A percentile compares a stretch with the other conserved stretches of the same genome.
These are phyloP conservation scores for Blastocystis sp. DNA, from an alignment of 352 stramenopile genomes.

Conservation along the genomic window DNA sequence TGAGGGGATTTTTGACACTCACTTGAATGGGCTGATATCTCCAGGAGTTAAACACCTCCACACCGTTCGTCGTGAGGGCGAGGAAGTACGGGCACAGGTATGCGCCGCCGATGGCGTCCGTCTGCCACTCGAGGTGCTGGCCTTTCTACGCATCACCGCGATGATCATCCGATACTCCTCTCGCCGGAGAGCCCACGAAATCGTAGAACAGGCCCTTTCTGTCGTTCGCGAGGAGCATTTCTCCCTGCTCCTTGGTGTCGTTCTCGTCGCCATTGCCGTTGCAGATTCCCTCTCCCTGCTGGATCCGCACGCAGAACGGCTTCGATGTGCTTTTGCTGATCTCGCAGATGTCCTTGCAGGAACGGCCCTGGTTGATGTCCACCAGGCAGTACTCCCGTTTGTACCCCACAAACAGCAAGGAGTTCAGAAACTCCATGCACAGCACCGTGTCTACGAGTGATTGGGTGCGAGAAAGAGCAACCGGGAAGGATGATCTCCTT, in stretches of 20 bases:
- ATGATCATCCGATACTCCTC: not conserved
- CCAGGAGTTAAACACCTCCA: slow-evolving; percentile 36
- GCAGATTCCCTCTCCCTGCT: not conserved
- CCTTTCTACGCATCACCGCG: not conserved
- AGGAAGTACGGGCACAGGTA: slow-evolving; percentile 37
- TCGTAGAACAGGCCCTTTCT: slow-evolving; percentile 20
- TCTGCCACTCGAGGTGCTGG: slow-evolving; percentile 19
- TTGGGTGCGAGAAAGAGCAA: not conserved
- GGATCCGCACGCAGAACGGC: slow-evolving; percentile 5
- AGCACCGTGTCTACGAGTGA: slow-evolving; percentile 1
- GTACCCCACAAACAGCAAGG: slow-evolving; percentile 8
- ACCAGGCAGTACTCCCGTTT: slow-evolving; percentile 5
- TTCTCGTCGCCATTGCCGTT: not conserved
- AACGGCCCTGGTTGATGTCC: slow-evolving; percentile 32
- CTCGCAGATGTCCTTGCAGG: slow-evolving; percentile 12
- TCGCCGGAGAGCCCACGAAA: slow-evolving; percentile 17
- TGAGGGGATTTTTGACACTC: not conserved
- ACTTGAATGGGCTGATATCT: slow-evolving; percentile 37
- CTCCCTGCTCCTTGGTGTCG: slow-evolving; percentile 11
- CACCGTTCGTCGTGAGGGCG: not conserved
- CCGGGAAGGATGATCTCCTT: slow-evolving; percentile 34
- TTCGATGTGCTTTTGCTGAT: slow-evolving; percentile 13
- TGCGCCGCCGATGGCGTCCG: not conserved
- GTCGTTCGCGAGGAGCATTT: slow-evolving; percentile 50
- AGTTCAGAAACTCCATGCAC: slow-evolving; percentile 29